A percentile compares a stretch with the other conserved stretches of the same genome.
Evolutionary conservation across 1,284 basidiomycete genomes (phyloP).

Genomic region (Rhizoctonia solani): DNA sequence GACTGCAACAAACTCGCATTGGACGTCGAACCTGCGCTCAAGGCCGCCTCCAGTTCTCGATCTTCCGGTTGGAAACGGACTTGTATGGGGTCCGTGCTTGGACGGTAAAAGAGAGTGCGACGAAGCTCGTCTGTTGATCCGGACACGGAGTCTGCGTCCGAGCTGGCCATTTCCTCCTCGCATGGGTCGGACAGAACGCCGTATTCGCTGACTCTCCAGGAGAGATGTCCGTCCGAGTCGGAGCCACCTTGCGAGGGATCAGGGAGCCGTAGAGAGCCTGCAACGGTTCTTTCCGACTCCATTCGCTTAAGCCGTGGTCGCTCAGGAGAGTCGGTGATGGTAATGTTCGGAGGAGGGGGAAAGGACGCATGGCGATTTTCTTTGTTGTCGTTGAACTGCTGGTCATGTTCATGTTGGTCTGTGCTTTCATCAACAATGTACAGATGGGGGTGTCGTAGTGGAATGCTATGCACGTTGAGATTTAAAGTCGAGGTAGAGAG

Average conservation of each 20-base stretch:
- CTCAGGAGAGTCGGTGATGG: constrained; percentile 7
- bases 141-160: constrained; percentile 12
- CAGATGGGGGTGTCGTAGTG: not conserved
- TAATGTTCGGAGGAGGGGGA: constrained; percentile 2
- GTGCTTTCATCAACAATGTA: too few relatives aligned
- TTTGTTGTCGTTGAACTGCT: not conserved
- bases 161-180: not conserved
- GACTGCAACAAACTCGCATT: not conserved
- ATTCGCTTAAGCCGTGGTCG: not conserved
- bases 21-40: constrained; percentile 7
- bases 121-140: constrained; percentile 24
- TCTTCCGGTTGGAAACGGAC: not conserved
- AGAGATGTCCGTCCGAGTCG: not conserved
- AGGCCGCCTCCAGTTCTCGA: constrained; percentile 7
- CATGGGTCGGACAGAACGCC: not conserved
- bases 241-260: not conserved
- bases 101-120: constrained; percentile 30
- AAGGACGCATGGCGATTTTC: not conserved
- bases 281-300: constrained; percentile 3
- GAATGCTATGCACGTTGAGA: constrained; percentile 18
- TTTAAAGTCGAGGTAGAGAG: constrained; percentile 2
- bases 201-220: constrained; percentile 10
- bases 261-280: not conserved
- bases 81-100: constrained; percentile 22
- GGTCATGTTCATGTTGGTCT: not conserved